Conservation (phyloP, 331 rosid genomes). For the Quercus phellos region DNA sequence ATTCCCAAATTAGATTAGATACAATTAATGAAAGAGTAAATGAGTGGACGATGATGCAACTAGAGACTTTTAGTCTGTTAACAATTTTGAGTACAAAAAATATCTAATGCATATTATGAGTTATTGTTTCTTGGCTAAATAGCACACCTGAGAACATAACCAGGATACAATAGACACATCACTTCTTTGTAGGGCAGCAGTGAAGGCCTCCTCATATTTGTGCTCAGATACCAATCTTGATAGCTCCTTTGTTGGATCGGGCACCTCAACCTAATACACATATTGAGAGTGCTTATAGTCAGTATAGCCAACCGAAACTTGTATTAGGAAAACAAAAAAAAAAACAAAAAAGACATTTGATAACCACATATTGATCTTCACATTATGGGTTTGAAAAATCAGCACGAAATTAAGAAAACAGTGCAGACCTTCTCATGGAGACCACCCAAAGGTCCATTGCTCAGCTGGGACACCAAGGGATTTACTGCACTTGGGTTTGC, state of each 20-base stretch:
- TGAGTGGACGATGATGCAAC: not conserved
- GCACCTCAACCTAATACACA: constrained; percentile 71
- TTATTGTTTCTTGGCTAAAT: not conserved
- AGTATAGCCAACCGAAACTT: not conserved
- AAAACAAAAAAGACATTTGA: not conserved
- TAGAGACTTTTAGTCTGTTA: not conserved
- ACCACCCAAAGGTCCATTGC: constrained; percentile 68
- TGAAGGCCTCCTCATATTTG: constrained; percentile 94
- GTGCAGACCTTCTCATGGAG: constrained; percentile 77
- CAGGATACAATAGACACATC: constrained; percentile 91
- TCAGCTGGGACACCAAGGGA: constrained; percentile 66
- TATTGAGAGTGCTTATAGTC: constrained; percentile 11
- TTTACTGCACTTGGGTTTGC: constrained; percentile 58
- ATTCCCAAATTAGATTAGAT: not conserved
- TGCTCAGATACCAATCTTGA: constrained; percentile 70
- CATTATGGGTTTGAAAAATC: not conserved
- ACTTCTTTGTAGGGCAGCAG: constrained; percentile 78
- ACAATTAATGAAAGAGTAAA: not conserved
- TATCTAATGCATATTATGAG: not conserved
- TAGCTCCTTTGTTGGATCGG: constrained; percentile 88
- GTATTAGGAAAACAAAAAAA: not conserved
- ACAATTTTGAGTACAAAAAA: not conserved
- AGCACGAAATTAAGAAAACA: not conserved
- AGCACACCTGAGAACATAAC: constrained; percentile 85
- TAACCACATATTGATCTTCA: not conserved